phyloP scores from a whole-genome alignment of 75 land plant genomes.

The Azolla pinnata region DNA sequence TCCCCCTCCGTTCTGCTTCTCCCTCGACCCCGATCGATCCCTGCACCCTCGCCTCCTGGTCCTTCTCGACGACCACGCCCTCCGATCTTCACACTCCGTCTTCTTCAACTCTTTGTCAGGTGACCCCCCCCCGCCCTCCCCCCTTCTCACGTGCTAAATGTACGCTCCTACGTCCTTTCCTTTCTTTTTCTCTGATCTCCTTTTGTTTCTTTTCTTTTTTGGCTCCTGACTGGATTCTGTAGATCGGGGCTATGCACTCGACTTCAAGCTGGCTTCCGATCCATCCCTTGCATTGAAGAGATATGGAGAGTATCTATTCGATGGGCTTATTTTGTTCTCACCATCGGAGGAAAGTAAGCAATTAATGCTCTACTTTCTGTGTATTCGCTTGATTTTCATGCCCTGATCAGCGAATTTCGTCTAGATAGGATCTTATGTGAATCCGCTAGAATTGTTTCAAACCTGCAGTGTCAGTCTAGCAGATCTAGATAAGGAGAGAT shows the following conservation, averaged over 20 bases:
- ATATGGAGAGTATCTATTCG: constrained; percentile 80
- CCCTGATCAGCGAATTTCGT: too few species aligned
- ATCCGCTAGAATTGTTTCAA: too few species aligned
- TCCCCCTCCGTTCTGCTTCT: not conserved
- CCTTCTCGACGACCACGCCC: constrained; percentile 64
- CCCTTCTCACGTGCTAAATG: constrained; percentile 77
- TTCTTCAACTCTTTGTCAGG: constrained; percentile 75
- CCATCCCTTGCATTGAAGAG: constrained; percentile 62
- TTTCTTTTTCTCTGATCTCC: constrained; percentile 78
- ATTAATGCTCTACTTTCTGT: too few species aligned
- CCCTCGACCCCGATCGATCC: constrained; percentile 59
- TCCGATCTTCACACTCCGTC: constrained; percentile 79
- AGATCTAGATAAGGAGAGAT: too few species aligned
- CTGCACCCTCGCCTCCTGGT: constrained; percentile 67
- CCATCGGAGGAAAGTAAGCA: constrained; percentile 63
- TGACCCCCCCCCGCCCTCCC: constrained; percentile 25
- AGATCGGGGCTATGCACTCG: constrained; percentile 72
- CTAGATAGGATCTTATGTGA: too few species aligned
- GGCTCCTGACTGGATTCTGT: not conserved
- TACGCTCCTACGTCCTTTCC: constrained; percentile 71
- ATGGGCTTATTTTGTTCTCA: constrained; percentile 68
- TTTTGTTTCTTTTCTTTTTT: constrained; percentile 22
- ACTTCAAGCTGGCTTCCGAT: constrained; percentile 80
- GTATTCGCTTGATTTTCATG: too few species aligned
- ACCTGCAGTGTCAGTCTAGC: too few species aligned